Base-by-base conservation (phyloP, 1,284 basidiomycete genomes). In the Tilletia setariae region DNA sequence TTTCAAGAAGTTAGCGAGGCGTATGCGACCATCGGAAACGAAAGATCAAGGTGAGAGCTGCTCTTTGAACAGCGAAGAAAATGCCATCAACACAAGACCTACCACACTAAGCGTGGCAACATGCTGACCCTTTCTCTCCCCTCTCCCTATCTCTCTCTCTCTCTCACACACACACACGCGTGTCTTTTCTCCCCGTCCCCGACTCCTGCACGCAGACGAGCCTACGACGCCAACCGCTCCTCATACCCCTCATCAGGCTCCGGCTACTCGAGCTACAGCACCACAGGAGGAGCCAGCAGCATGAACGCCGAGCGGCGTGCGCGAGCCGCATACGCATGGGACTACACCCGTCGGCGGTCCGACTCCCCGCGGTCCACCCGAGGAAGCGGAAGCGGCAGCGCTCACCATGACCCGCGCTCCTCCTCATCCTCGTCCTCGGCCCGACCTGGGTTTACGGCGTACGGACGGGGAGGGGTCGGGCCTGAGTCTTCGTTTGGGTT, bases 1-100 rank as follows among this genome's bases (percentile, higher is more conserved):
- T 82, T 82, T 42, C 80, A 82, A 70, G 73, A 76, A 23, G 80
- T 82, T 0, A 74, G 71, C 28, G 80, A 82, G 65, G 80, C 80
- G 7, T 82, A 77, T 32, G 77, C 76, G 0, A 77, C 75, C 2
- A 70, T 82, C 0, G 75, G 77, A 0, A 66, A 66, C n/a, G 72
- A 72, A 51, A 30, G 30, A 15, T 25, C 43, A n/a, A 63, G 73
- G 69, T 74, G 67, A 62, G 73, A 40, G 4, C 35, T 40, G 35
- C 23, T 25, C 47, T 49, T 46, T 46, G 44, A n/a, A 32, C 23
- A 30, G 32, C 61, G n/a, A n/a, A n/a, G n/a, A n/a, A n/a, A n/a
- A n/a, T n/a, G n/a, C 11, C 35, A 64, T 23, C 47, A 65, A 9
- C 28, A 11, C 11, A 8, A 23, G 11, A 40, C 1, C 35, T 23